phyloP scores from a whole-genome alignment of 169 alveolate species.

The Plasmodium gaboni region DNA sequence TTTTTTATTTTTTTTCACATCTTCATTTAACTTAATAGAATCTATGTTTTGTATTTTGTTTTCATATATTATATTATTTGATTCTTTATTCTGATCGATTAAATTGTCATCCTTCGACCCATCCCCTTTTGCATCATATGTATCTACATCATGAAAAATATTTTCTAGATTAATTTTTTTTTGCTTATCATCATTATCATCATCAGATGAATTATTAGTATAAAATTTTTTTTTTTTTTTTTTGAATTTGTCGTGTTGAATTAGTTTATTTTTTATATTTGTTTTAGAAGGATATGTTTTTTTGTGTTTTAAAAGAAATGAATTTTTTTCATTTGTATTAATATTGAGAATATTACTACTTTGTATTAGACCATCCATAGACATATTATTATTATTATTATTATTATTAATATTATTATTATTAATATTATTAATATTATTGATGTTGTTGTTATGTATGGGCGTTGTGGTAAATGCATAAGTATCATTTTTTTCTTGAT shows the following conservation, averaged over 20 bases:
- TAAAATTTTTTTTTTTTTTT: not conserved
- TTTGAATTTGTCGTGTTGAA: not conserved
- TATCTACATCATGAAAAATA: conserved; percentile 69
- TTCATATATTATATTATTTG: too few species aligned
- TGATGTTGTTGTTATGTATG: not conserved
- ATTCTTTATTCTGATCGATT: not conserved
- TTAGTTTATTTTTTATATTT: not conserved
- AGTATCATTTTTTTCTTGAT: conserved; percentile 65
- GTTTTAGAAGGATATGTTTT: too few species aligned
- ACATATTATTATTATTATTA: not conserved
- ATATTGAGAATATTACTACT: conserved; percentile 15
- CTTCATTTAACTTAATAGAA: not conserved
- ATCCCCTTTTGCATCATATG: conserved; percentile 1
- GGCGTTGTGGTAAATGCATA: conserved; percentile 71
- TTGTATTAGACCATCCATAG: conserved; percentile 22
- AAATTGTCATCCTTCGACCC: not conserved
- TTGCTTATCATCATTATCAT: not conserved
- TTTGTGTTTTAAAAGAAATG: not conserved
- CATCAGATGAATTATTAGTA: not conserved
- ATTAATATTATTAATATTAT: too few species aligned
- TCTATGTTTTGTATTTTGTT: too few species aligned
- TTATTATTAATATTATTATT: too few species aligned
- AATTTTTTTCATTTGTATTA: conserved; percentile 14
- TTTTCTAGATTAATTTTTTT: conserved; percentile 71
- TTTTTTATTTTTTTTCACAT: not conserved